Evolutionary conservation across 2,329 filamentous ascomycete species (phyloP).

Genomic region (Biscogniauxia mediterranea): DNA sequence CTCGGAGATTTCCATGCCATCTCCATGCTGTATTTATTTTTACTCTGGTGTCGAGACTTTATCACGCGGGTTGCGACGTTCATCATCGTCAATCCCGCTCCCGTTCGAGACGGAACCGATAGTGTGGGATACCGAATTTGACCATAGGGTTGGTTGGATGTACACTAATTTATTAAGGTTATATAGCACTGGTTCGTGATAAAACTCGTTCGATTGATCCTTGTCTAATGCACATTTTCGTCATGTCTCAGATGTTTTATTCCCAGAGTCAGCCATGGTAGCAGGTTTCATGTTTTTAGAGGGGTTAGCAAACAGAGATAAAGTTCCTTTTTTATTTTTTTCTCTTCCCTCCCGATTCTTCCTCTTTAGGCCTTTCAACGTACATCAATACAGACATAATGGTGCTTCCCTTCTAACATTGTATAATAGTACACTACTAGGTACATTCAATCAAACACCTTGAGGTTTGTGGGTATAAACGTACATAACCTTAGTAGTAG

Average conservation of each 20-base stretch:
- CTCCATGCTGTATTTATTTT: neutral
- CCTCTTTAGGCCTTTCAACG: too few relatives aligned
- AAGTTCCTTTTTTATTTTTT: too few relatives aligned
- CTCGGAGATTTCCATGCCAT: neutral
- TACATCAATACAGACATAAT: too few relatives aligned
- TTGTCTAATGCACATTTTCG: neutral
- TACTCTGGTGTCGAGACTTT: neutral
- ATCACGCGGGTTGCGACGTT: neutral
- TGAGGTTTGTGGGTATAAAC: too few relatives aligned
- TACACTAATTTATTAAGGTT: too few relatives aligned
- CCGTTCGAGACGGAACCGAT: too few relatives aligned
- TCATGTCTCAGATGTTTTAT: neutral
- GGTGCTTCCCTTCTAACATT: too few relatives aligned
- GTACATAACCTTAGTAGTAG: too few relatives aligned
- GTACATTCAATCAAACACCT: too few relatives aligned
- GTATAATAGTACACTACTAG: too few relatives aligned
- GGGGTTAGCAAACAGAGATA: neutral
- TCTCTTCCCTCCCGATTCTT: too few relatives aligned
- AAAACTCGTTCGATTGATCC: neutral
- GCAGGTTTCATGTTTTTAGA: neutral
- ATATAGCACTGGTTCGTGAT: neutral
- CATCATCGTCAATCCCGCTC: neutral
- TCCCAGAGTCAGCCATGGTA: neutral
- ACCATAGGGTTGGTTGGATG: too few relatives aligned
- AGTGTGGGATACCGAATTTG: neutral